Conservation (phyloP, 1,284 basidiomycete genomes). For the Pseudozyma pruni region DNA sequence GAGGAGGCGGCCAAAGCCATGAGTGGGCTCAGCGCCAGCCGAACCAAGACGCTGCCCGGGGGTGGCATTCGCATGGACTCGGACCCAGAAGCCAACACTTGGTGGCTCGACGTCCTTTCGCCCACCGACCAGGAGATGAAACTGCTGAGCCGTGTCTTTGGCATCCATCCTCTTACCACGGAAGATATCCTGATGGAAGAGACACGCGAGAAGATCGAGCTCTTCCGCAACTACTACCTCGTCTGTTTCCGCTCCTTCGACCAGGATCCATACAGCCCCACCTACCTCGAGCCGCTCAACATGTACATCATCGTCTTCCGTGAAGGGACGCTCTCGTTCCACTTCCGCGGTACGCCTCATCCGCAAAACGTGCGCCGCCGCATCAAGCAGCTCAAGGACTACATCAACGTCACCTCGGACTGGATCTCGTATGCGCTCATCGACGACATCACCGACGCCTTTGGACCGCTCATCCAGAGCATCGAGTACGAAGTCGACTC, state of each 20-base stretch:
- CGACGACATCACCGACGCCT: conserved; percentile 99
- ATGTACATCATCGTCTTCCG: conserved; percentile 99
- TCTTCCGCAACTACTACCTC: conserved; percentile 98
- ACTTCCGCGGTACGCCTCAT: conserved; percentile 95
- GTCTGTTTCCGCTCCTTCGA: conserved; percentile 99
- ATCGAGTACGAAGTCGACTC: conserved; percentile 99
- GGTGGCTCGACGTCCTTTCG: conserved; percentile 96
- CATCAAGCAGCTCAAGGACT: conserved; percentile 99
- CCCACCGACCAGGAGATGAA: conserved; percentile 99
- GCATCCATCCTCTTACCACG: conserved; percentile 96
- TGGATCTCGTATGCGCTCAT: conserved; percentile 99
- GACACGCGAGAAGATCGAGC: conserved; percentile 98
- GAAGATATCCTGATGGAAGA: conserved; percentile 99
- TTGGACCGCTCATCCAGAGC: conserved; percentile 96
- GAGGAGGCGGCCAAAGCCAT: conserved; percentile 27
- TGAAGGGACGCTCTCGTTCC: conserved; percentile 97
- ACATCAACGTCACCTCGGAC: conserved; percentile 97
- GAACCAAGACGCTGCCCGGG: conserved; percentile 53
- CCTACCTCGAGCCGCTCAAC: conserved; percentile 96
- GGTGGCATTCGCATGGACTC: conserved; percentile 62
- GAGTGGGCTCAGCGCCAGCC: conserved; percentile 28
- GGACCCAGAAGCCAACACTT: conserved; percentile 79
- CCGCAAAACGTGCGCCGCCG: conserved; percentile 96
- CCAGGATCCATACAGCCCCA: conserved; percentile 97
- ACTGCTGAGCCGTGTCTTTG: conserved; percentile 81